phyloP scores from a whole-genome alignment of 768 basidiomycete species.

The Leccinellum albellum region DNA sequence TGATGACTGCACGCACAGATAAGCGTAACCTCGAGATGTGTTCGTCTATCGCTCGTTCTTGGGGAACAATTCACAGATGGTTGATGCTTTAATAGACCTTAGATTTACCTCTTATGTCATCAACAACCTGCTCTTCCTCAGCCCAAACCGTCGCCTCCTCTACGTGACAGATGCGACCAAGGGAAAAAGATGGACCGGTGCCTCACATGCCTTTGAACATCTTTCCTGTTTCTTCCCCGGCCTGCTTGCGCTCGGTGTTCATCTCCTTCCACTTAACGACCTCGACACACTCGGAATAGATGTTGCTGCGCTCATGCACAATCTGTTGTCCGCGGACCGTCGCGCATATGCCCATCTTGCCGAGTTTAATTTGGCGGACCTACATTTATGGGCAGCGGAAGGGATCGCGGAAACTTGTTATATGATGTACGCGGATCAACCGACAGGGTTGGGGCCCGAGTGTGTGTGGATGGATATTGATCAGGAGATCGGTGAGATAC shows the following conservation, averaged over 20 bases:
- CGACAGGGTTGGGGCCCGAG: slow-evolving; percentile 68
- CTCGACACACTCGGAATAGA: slow-evolving; percentile 47
- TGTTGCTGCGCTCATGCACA: slow-evolving; percentile 31
- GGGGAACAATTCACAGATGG: not conserved
- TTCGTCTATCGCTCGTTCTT: slow-evolving; percentile 31
- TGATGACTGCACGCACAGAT: slow-evolving; percentile 62
- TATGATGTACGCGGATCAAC: slow-evolving; percentile 66
- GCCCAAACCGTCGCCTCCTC: slow-evolving; percentile 30
- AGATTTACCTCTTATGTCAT: slow-evolving; percentile 58
- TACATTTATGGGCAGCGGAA: slow-evolving; percentile 72
- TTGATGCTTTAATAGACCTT: slow-evolving; percentile 43
- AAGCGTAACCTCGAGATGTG: slow-evolving; percentile 62
- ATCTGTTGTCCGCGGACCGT: slow-evolving; percentile 17
- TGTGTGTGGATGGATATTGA: slow-evolving; percentile 16
- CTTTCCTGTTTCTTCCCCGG: slow-evolving; percentile 78
- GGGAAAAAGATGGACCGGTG: slow-evolving; percentile 21
- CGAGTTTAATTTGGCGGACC: slow-evolving; percentile 48
- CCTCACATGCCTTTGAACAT: slow-evolving; percentile 60
- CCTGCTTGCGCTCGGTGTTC: slow-evolving; percentile 66
- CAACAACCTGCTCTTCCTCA: slow-evolving; percentile 40
- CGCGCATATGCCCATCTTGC: slow-evolving; percentile 37
- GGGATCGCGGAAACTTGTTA: slow-evolving; percentile 75
- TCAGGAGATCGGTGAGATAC: slow-evolving; percentile 6
- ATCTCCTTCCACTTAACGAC: slow-evolving; percentile 55
- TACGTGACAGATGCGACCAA: slow-evolving; percentile 54